Evolutionary conservation across 352 stramenopile species (phyloP).

Genomic region (Phytophthora vignae): DNA sequence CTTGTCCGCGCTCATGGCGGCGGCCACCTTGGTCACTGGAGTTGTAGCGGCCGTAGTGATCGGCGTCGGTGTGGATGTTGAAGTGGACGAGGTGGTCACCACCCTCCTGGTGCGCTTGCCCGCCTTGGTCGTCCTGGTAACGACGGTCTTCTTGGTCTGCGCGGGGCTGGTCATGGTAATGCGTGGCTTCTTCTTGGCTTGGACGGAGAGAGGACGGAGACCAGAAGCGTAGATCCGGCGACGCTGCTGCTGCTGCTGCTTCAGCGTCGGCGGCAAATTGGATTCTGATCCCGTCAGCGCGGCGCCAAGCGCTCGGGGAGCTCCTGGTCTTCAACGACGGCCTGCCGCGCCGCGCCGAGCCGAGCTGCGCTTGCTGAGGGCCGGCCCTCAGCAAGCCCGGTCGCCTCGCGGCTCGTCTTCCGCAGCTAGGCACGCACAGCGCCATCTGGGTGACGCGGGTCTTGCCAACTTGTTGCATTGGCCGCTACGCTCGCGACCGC

Average conservation of each 20-base stretch:
- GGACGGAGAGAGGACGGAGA: not conserved
- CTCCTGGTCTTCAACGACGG: slow-evolving; percentile 2
- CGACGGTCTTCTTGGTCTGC: not conserved
- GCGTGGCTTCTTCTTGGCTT: not conserved
- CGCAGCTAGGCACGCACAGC: not conserved
- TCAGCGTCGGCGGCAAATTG: slow-evolving; percentile 5
- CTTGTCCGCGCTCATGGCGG: not conserved
- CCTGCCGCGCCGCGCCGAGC: not conserved
- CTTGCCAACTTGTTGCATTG: slow-evolving; percentile 1
- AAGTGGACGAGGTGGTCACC: not conserved
- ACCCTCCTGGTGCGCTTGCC: slow-evolving; percentile 6
- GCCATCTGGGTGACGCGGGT: slow-evolving; percentile 8
- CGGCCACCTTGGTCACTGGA: not conserved
- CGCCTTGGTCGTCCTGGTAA: not conserved
- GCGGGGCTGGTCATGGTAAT: not conserved
- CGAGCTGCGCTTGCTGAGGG: not conserved
- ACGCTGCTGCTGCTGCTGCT: not conserved
- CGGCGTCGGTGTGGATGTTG: not conserved
- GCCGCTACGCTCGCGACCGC: not conserved
- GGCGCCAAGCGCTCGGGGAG: not conserved
- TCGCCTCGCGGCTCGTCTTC: slow-evolving; percentile 8
- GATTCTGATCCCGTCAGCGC: slow-evolving; percentile 7
- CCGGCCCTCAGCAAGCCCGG: too few species aligned
- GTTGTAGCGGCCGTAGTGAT: not conserved
- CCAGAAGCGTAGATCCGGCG: not conserved